phyloP scores from a whole-genome alignment of 2,329 filamentous ascomycete species.

The Hansfordia pulvinata region DNA sequence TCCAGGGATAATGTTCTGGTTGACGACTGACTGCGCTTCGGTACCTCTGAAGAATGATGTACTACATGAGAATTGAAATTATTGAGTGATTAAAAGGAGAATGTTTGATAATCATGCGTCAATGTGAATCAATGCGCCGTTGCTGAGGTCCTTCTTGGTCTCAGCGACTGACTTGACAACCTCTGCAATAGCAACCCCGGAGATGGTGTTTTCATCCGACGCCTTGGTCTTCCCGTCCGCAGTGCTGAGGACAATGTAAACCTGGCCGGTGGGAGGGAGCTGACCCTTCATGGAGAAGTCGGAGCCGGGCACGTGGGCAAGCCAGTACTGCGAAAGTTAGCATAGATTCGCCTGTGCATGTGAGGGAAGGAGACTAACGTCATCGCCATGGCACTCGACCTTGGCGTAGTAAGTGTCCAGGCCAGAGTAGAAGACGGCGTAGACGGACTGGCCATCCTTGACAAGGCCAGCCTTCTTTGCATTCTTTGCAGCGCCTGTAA shows the following conservation, averaged over 20 bases:
- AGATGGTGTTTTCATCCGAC: background rate
- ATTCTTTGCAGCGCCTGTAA: slow-evolving; percentile 9
- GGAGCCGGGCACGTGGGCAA: slow-evolving; percentile 7
- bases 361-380: slow-evolving; percentile 4
- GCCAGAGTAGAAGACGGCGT: slow-evolving; percentile 12
- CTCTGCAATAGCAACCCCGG: no score
- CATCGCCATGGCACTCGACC: slow-evolving; percentile 4
- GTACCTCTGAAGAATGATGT: no score
- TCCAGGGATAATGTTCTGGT: no score
- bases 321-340: slow-evolving; percentile 2
- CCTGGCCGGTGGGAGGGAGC: slow-evolving; percentile 18
- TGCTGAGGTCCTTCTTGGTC: no score
- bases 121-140: no score
- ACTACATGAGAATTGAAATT: no score
- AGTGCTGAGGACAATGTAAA: slow-evolving; percentile 23
- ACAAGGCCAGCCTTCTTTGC: slow-evolving; percentile 5
- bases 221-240: slow-evolving; percentile 15
- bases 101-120: no score
- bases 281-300: slow-evolving; percentile 1
- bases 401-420: slow-evolving; percentile 12
- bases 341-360: no score
- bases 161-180: no score
- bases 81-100: no score
- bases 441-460: slow-evolving; percentile 6
- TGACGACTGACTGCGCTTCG: no score